Percentiles rank a stretch among this genome's conserved stretches.
Evolutionary conservation across 495 filamentous ascomycete species (phyloP).

Genomic region (Penicillium salamii): DNA sequence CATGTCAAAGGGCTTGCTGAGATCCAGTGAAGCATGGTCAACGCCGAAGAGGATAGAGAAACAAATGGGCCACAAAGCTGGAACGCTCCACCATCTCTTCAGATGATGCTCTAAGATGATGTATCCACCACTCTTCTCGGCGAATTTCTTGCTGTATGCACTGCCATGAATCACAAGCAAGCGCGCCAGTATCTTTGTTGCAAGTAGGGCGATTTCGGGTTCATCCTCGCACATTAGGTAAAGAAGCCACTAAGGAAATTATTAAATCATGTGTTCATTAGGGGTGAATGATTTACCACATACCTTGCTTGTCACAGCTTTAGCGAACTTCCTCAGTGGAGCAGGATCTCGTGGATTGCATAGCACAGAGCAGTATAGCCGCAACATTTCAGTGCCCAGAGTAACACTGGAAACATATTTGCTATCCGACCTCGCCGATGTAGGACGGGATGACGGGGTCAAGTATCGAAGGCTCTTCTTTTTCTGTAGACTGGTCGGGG

Average conservation of each 20-base stretch:
- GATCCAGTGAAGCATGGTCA: slow-evolving; percentile 72
- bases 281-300: slow-evolving; percentile 18
- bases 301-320: slow-evolving; percentile 95
- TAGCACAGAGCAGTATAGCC: slow-evolving; percentile 79
- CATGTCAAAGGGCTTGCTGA: slow-evolving; percentile 69
- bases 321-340: slow-evolving; percentile 83
- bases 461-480: slow-evolving; percentile 51
- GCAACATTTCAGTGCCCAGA: slow-evolving; percentile 71
- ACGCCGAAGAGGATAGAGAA: slow-evolving; percentile 85
- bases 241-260: slow-evolving; percentile 72
- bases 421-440: slow-evolving; percentile 20
- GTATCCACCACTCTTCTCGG: slow-evolving; percentile 82
- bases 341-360: slow-evolving; percentile 63
- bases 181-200: slow-evolving; percentile 83
- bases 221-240: slow-evolving; percentile 89
- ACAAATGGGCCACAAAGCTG: slow-evolving; percentile 81
- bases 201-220: slow-evolving; percentile 74
- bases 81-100: slow-evolving; percentile 84
- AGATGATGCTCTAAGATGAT: slow-evolving; percentile 76
- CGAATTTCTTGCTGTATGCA: slow-evolving; percentile 79
- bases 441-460: slow-evolving; percentile 25
- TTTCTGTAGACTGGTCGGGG: slow-evolving; percentile 39
- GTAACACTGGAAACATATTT: slow-evolving; percentile 42
- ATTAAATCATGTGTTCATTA: slow-evolving; percentile 12
- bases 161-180: slow-evolving; percentile 76